Percentiles rank a stretch among this genome's conserved stretches.
These are phyloP conservation scores for Colletotrichum sp. DNA, from an alignment of 2,329 filamentous ascomycete genomes.

Conservation along the genomic window DNA sequence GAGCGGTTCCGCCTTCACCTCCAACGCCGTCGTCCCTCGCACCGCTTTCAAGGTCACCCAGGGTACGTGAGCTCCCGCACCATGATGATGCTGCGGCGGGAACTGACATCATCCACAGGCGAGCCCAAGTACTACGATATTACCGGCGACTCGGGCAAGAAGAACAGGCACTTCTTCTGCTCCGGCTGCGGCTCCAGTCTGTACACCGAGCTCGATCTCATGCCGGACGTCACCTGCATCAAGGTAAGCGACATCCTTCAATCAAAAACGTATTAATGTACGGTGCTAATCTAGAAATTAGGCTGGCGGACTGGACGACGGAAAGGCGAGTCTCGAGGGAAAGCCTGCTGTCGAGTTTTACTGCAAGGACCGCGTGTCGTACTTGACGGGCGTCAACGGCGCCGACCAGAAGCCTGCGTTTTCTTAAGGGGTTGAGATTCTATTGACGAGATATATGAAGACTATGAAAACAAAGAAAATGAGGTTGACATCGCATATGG, in stretches of 20 bases:
- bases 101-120: constrained; percentile 33
- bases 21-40: constrained; percentile 56
- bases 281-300: not conserved
- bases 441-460: not conserved
- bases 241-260: constrained; percentile 33
- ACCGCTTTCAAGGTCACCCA: constrained; percentile 53
- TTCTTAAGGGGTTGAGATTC: not conserved
- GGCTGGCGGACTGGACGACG: constrained; percentile 55
- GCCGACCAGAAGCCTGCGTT: constrained; percentile 49
- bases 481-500: not conserved
- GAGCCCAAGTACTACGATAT: constrained; percentile 52
- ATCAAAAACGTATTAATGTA: rapidly evolving
- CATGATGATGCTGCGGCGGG: not conserved
- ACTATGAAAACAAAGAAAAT: not conserved
- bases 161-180: constrained; percentile 63
- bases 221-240: constrained; percentile 54
- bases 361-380: constrained; percentile 51
- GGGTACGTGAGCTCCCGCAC: constrained; percentile 32
- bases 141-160: constrained; percentile 54
- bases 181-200: constrained; percentile 54
- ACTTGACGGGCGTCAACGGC: constrained; percentile 44
- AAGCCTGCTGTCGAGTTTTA: constrained; percentile 59
- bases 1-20: constrained; percentile 59
- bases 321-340: constrained; percentile 44
- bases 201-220: constrained; percentile 57